phyloP scores from a whole-genome alignment of 2,329 filamentous ascomycete species.

The Pseudogymnoascus sp. region DNA sequence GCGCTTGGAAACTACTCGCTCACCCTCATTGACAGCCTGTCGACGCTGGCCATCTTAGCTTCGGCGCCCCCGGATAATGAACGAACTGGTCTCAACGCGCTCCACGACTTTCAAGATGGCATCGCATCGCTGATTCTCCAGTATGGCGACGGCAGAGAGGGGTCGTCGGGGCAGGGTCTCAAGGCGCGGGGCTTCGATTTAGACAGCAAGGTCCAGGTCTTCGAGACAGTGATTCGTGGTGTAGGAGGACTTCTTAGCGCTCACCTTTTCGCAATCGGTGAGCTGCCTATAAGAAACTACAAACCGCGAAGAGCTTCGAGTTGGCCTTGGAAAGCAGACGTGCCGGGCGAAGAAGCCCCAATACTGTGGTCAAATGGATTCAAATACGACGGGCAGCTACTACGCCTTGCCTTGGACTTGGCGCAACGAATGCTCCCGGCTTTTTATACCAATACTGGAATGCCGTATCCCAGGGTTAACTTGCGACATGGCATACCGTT shows the following conservation, averaged over 20 bases:
- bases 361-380: slow-evolving; percentile 72
- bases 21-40: slow-evolving; percentile 90
- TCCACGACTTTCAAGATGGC: slow-evolving; percentile 71
- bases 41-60: slow-evolving; percentile 85
- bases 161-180: slow-evolving; percentile 59
- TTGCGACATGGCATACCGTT: slow-evolving; percentile 85
- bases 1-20: slow-evolving; percentile 95
- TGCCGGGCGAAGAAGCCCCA: slow-evolving; percentile 40
- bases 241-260: slow-evolving; percentile 86
- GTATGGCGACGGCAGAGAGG: slow-evolving; percentile 76
- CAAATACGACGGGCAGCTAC: slow-evolving; percentile 78
- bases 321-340: slow-evolving; percentile 21
- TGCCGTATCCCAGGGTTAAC: slow-evolving; percentile 93
- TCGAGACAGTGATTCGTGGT: slow-evolving; percentile 93
- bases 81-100: slow-evolving; percentile 50
- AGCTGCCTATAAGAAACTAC: slow-evolving; percentile 80
- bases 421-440: slow-evolving; percentile 78
- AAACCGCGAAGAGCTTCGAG: slow-evolving; percentile 34
- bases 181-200: slow-evolving; percentile 80
- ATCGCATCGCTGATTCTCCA: slow-evolving; percentile 66
- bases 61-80: slow-evolving; percentile 55
- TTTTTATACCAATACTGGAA: slow-evolving; percentile 82
- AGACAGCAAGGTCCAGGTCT: slow-evolving; percentile 97
- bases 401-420: slow-evolving; percentile 83
- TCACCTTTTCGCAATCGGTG: slow-evolving; percentile 85